These are phyloP conservation scores for Monosporascus sp. DNA, from an alignment of 2,329 filamentous ascomycete genomes.

Conservation along the genomic window DNA sequence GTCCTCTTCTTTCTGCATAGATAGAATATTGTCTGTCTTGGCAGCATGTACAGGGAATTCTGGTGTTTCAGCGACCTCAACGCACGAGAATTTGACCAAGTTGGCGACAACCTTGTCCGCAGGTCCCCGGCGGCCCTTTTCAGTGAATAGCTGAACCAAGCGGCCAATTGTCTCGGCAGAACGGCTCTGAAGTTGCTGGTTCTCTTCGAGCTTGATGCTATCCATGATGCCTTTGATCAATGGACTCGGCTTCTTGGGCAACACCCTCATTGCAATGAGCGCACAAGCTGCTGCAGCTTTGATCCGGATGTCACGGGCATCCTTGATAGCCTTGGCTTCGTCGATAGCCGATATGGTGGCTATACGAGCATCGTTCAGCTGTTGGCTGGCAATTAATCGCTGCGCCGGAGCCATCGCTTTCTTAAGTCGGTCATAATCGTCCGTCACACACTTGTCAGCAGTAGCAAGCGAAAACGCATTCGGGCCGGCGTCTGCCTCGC, in stretches of 20 bases:
- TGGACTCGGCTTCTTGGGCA: slow-evolving; percentile 89
- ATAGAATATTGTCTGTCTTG: slow-evolving; percentile 77
- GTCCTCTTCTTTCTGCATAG: slow-evolving; percentile 95
- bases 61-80: slow-evolving; percentile 95
- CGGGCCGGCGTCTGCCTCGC: slow-evolving; percentile 84
- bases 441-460: slow-evolving; percentile 78
- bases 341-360: slow-evolving; percentile 68
- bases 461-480: slow-evolving; percentile 85
- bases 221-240: slow-evolving; percentile 98
- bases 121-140: slow-evolving; percentile 71
- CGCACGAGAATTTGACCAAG: slow-evolving; percentile 93
- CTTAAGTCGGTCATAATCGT: slow-evolving; percentile 84
- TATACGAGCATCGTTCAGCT: slow-evolving; percentile 70
- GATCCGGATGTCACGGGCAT: slow-evolving; percentile 78
- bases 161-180: slow-evolving; percentile 80
- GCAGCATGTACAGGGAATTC: slow-evolving; percentile 82
- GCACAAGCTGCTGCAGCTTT: slow-evolving; percentile 82
- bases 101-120: slow-evolving; percentile 96
- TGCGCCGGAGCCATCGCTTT: slow-evolving; percentile 86
- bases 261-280: slow-evolving; percentile 75
- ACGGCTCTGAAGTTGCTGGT: slow-evolving; percentile 77
- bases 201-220: slow-evolving; percentile 93
- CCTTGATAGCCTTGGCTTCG: slow-evolving; percentile 74
- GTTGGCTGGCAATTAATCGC: slow-evolving; percentile 74
- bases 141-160: slow-evolving; percentile 81